These are phyloP conservation scores for Amphibolis antarctica DNA, from an alignment of 106 monocot genomes.

Conservation along the genomic window DNA sequence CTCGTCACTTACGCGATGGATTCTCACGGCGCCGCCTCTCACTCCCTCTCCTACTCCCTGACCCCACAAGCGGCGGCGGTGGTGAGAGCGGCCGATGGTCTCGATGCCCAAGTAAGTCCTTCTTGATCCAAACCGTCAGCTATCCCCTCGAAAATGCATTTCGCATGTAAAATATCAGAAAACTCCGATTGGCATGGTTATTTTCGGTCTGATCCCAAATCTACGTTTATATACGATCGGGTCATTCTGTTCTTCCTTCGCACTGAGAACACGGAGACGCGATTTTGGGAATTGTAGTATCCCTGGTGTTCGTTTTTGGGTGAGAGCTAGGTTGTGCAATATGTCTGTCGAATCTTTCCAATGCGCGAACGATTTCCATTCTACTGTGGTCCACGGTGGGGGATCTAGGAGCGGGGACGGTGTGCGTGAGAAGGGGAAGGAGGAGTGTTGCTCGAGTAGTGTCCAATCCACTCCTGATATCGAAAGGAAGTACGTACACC, in stretches of 20 bases:
- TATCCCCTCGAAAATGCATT: too few relatives aligned
- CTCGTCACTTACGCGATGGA: too few relatives aligned
- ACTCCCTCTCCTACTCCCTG: too few relatives aligned
- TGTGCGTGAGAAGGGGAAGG: neutral
- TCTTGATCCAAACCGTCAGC: too few relatives aligned
- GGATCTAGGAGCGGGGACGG: neutral
- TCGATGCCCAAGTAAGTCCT: too few relatives aligned
- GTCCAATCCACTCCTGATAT: conserved; percentile 75
- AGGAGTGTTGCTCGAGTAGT: conserved; percentile 5
- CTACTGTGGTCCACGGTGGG: neutral
- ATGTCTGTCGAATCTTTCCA: neutral
- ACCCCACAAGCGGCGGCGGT: too few relatives aligned
- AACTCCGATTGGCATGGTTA: too few relatives aligned
- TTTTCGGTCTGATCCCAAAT: too few relatives aligned
- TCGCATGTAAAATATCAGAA: too few relatives aligned
- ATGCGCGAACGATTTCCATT: neutral
- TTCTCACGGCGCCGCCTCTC: too few relatives aligned
- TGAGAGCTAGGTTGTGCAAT: neutral
- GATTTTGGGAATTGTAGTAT: neutral
- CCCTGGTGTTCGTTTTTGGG: neutral
- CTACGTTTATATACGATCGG: too few relatives aligned
- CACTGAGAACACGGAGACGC: neutral
- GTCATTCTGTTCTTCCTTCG: neutral
- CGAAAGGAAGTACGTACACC: conserved; percentile 85
- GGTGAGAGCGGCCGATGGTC: too few relatives aligned